Conservation (phyloP, 306 rosid genomes). For the Vicia faba region DNA sequence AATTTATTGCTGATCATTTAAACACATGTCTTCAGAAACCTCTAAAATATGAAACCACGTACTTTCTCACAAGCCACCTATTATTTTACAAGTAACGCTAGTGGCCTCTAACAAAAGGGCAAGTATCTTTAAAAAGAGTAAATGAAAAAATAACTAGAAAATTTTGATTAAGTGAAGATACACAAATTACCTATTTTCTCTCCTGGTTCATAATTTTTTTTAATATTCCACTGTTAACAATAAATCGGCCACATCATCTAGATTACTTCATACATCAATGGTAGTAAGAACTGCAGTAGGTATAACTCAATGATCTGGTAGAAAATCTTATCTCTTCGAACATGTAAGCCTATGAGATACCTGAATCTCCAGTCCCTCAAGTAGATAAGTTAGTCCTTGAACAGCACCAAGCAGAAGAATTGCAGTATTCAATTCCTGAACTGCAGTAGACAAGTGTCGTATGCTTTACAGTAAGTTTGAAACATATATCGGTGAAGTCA, state of each 20-base stretch:
- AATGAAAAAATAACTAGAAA: not conserved
- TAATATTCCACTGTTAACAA: not conserved
- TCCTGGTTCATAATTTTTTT: not conserved
- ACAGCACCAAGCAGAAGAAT: not conserved
- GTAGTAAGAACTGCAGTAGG: not conserved
- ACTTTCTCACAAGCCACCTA: constrained; percentile 59
- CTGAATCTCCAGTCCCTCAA: not conserved
- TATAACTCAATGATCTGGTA: not conserved
- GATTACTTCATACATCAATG: not conserved
- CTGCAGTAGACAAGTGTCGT: not conserved
- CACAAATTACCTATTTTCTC: not conserved
- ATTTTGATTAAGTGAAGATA: not conserved
- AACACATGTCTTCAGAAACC: constrained; percentile 61
- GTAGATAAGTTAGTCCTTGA: constrained; percentile 14
- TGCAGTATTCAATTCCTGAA: not conserved
- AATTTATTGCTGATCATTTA: constrained; percentile 35
- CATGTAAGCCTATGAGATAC: not conserved
- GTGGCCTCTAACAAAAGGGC: not conserved
- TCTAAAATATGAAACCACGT: constrained; percentile 58
- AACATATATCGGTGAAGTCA: not conserved
- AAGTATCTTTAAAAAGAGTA: not conserved
- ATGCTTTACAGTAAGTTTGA: not conserved
- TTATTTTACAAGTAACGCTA: not conserved
- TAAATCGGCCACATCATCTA: not conserved
- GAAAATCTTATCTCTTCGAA: not conserved